These are phyloP conservation scores for Huntiella abstrusa DNA, from an alignment of 2,329 filamentous ascomycete species.

Conservation along the genomic window DNA sequence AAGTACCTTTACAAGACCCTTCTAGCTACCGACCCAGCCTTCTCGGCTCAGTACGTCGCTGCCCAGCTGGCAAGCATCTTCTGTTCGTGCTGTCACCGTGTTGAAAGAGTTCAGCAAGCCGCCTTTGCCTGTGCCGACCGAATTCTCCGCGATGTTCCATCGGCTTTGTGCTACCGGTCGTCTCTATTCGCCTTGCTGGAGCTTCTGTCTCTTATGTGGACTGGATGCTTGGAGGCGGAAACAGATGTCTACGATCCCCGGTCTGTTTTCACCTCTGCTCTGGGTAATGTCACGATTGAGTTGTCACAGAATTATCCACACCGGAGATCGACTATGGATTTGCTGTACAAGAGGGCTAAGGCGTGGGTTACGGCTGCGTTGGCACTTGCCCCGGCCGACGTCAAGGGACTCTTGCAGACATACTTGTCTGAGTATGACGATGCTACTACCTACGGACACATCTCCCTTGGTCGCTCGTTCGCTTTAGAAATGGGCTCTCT, in stretches of 20 bases:
- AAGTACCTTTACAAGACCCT: conserved; percentile 64
- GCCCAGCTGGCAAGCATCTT: conserved; percentile 74
- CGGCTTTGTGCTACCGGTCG: conserved; percentile 71
- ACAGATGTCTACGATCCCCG: conserved; percentile 84
- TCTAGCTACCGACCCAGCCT: conserved; percentile 50
- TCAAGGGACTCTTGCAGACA: conserved; percentile 88
- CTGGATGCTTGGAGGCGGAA: conserved; percentile 81
- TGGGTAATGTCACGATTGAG: conserved; percentile 65
- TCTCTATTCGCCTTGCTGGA: conserved; percentile 88
- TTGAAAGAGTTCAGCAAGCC: conserved; percentile 75
- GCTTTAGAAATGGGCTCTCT: conserved; percentile 79
- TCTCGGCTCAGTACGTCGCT: conserved; percentile 83
- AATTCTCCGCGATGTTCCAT: conserved; percentile 70
- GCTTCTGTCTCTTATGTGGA: conserved; percentile 85
- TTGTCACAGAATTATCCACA: conserved; percentile 86
- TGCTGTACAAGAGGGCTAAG: conserved; percentile 57
- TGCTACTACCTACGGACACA: conserved; percentile 74
- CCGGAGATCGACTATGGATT: conserved; percentile 59
- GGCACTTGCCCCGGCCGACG: conserved; percentile 71
- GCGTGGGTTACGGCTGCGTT: conserved; percentile 66
- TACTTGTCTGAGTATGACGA: conserved; percentile 92
- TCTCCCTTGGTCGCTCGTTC: conserved; percentile 84
- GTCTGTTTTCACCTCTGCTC: conserved; percentile 57
- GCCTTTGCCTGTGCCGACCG: conserved; percentile 68
- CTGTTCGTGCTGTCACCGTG: conserved; percentile 79